Base-by-base conservation (phyloP, 768 basidiomycete genomes). In the Xanthoconium purpureum region DNA sequence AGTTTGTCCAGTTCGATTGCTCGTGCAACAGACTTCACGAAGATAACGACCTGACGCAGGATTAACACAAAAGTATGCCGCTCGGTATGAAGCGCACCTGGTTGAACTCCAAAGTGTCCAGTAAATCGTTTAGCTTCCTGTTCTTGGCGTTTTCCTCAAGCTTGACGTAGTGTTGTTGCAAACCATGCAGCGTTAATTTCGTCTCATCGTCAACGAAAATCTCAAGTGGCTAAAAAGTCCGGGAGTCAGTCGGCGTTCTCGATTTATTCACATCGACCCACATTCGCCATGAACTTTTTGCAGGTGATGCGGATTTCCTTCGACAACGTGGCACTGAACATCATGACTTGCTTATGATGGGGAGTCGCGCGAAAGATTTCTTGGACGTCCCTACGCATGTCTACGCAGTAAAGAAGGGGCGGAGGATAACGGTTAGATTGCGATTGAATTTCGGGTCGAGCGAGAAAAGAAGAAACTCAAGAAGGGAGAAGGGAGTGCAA, bases 331-430 rank as follows among this genome's bases (percentile, higher is more conserved):
- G 97, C 97, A 66, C 94, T 96, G 81, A 99, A 99, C 97, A 99
- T 99, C 97, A 99, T 99, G 64, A 99, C 97, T 81, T 99, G 96
- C 80, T 99, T 99, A 83, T 97, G 94, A 75, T 97, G 96, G 49
- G 97, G 97, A 18, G 97, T 98, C 17, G 93, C 84, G 67, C 96
- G 89, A 84, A 98, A 99, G 68, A 99, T 98, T 79, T 99, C 97
- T 85, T 99, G 97, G 62, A 99, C 96, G 73, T 99, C 97, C 71
- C 97, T 93, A 79, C 97, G 96, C 97, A 99, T 99, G 88, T 98
- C 97, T 99, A 69, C 61, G 71, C 57, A 62, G 67, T 32, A 72
- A 72, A 69, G 53, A 84, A 75, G 81, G 78, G 79, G 78, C 78
- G 82, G 48, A 36, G 57, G 56, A 81, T 81, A 79, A 82, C 72